These are phyloP conservation scores for Fusarium continuum DNA, from an alignment of 2,329 filamentous ascomycete species.

Conservation along the genomic window DNA sequence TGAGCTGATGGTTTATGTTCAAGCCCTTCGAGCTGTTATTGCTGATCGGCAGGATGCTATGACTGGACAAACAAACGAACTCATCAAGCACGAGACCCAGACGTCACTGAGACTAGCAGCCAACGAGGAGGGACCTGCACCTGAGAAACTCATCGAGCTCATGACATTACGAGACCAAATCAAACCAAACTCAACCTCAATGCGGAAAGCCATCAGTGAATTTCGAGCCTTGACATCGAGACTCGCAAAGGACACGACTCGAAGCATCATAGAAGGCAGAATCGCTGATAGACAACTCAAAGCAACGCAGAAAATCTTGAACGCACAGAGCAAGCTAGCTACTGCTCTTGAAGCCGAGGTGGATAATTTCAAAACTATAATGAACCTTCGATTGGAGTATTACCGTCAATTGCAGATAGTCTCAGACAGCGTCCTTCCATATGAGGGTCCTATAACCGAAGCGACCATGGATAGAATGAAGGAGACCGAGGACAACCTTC, in stretches of 20 bases:
- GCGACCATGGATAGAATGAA: conserved; percentile 49
- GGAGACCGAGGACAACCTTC: conserved; percentile 53
- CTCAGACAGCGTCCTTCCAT: conserved; percentile 85
- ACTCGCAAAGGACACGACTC: conserved; percentile 49
- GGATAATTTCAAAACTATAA: conserved; percentile 77
- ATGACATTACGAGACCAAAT: conserved; percentile 57
- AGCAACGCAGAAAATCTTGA: conserved; percentile 63
- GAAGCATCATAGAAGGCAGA: conserved; percentile 72
- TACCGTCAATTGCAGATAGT: conserved; percentile 90
- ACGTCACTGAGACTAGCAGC: conserved; percentile 68
- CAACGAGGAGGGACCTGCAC: conserved; percentile 74
- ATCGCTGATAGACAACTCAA: conserved; percentile 72
- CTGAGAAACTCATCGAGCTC: conserved; percentile 66
- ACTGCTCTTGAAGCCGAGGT: conserved; percentile 72
- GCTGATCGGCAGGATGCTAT: conserved; percentile 82
- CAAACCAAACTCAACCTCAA: conserved; percentile 67
- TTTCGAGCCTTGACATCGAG: conserved; percentile 73
- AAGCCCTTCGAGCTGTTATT: conserved; percentile 76
- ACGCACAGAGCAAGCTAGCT: conserved; percentile 60
- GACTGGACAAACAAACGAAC: conserved; percentile 78
- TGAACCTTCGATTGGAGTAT: conserved; percentile 88
- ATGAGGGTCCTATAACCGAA: conserved; percentile 70
- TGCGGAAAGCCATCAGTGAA: conserved; percentile 75
- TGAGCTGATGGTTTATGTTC: conserved; percentile 86
- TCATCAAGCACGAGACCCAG: conserved; percentile 78